These are phyloP conservation scores for Vitis riparia DNA, from an alignment of 164 flowering plant genomes.

Conservation along the genomic window DNA sequence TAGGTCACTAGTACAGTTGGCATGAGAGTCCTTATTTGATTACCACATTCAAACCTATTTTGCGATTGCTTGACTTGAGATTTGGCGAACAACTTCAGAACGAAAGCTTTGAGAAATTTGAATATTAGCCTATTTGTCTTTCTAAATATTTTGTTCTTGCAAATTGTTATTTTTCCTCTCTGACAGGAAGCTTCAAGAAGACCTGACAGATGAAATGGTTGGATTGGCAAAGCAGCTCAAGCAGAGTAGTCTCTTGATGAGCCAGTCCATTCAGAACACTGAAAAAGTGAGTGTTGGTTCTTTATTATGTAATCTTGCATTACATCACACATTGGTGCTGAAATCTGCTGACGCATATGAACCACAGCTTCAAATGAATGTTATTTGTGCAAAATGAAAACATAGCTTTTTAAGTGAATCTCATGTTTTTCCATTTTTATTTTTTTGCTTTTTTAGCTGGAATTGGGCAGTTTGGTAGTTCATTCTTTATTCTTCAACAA, in stretches of 20 bases:
- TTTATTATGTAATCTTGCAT: background rate
- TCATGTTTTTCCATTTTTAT: no score
- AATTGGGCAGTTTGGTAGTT: no score
- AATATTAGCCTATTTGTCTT: background rate
- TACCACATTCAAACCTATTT: no score
- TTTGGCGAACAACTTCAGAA: background rate
- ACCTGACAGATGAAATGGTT: conserved; percentile 98
- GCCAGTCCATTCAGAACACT: conserved; percentile 68
- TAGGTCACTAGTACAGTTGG: no score
- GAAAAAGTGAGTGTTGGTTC: conserved; percentile 54
- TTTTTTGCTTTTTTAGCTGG: no score
- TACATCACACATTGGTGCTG: background rate
- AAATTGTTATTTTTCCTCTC: background rate
- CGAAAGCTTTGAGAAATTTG: background rate
- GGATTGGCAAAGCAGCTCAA: conserved; percentile 83
- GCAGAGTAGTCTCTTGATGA: conserved; percentile 88
- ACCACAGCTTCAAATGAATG: no score
- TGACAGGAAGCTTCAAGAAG: conserved; percentile 90
- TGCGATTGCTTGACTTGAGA: background rate
- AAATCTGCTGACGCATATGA: no score
- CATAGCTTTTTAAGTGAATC: no score
- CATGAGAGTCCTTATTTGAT: no score
- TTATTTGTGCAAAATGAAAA: no score
- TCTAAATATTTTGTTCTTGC: background rate
- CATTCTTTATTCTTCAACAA: no score